Evolutionary conservation across 2,329 filamentous ascomycete species (phyloP), one percentile per base, ranked within the genome.

Genomic region (Phialophora tarda): DNA sequence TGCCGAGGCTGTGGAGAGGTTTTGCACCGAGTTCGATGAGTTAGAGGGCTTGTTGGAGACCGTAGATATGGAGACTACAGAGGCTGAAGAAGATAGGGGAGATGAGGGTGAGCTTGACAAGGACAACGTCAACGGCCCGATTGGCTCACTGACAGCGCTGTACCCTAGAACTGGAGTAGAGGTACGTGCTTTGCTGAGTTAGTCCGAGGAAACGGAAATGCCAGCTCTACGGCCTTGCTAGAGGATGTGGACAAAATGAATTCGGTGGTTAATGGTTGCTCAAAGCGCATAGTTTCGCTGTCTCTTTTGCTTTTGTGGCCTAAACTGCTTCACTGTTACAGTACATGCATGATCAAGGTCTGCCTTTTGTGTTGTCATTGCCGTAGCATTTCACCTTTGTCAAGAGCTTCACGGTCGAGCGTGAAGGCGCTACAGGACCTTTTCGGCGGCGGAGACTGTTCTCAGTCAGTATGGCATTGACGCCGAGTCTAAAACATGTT

Each of bases 21-120:
- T 99, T 79, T 96, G 93, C 71, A 84, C 85, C 34, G 91, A 95
- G 73, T 99, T 98, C 78, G 92, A 89, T 73, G 82, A 84, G 68
- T 81, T 91, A 8, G 89, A 91, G 76, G 82, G 81, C 51, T 84
- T 84, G 75, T 81, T 91, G 61, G 70, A 50, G 63, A 68, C 38
- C 54, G 74, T 73, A 53, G 74, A 76, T 21, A 77, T 75, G 5
- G 76, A 79, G 3, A 77, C 76, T 3, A 77, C 79, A 28, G 77
- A 78, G 17, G 76, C 78, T 2, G 75, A 74, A 7, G 74, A 74
- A 48, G 63, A 50, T 23, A 71, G 71, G 76, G 63, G 41, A 12
- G 65, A 55, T 71, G 72, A 78, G 5, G 59, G 62, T n/a, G 65
- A 60, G 7, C 64, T 61, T 11, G 54, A 62, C 11, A 55, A 59